Base-by-base conservation (phyloP, 1,284 basidiomycete species). In the Sutorius eximius region DNA sequence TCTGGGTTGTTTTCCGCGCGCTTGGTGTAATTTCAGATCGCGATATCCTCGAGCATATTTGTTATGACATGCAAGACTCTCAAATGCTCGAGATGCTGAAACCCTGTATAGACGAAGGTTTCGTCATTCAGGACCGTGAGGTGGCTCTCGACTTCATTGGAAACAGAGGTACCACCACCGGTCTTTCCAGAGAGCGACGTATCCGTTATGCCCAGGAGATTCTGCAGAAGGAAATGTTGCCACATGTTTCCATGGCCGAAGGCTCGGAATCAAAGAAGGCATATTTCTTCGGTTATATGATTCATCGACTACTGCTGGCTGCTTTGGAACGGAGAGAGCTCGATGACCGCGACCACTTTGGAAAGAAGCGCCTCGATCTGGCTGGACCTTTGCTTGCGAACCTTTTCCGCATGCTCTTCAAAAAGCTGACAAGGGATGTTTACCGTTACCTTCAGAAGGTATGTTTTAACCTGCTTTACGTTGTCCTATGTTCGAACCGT, bases 201-300 rank as follows among this genome's bases (percentile, higher is more conserved):
- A 89, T 98, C 60, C 87, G 93, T 48, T 98, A 98, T 66, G 97
- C 97, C 0, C 93, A 97, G 71, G 97, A 99, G 72, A 98, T 99
- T 66, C 71, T 99, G 51, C 95, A 98, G 74, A 99, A 98, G 76
- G 96, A 99, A 75, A 96, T 99, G 91, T 72, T 99, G 45, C 97
- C 97, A 0, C 97, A 99, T 70, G 89, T 99, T 29, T 96, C 96
- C 4, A 96, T 95, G 82, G 85, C 88, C 2, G 95, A 97, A 71
- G 95, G 95, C 10, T 95, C 94, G 34, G 93, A 97, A 74, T 95
- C 93, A 38, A 97, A 97, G 78, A 99, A 99, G 74, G 97, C 97
- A 3, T 99, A 95, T 75, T 99, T 99, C 82, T 95, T 99, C 60
- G 97, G 97, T n/a, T 99, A 98, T 75, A 99, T 99, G 96, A 92